These are phyloP conservation scores for Azolla pinnata DNA, from an alignment of 75 land plant genomes.

Conservation along the genomic window DNA sequence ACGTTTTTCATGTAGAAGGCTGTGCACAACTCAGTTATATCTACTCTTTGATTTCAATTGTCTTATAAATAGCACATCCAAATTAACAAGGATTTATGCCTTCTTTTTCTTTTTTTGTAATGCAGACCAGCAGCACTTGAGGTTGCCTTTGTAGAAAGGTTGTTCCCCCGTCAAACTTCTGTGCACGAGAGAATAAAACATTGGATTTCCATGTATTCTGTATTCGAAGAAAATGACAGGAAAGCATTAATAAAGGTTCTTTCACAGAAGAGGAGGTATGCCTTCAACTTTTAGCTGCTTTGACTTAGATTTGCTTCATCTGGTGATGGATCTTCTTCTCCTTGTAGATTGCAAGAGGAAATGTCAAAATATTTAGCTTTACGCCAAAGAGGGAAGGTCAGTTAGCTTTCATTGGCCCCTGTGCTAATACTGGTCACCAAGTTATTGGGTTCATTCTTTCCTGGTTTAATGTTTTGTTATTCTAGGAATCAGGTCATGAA, in stretches of 20 bases:
- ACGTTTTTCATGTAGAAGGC: too few species aligned
- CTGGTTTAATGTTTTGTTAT: not conserved
- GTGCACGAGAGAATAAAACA: slow-evolving; percentile 63
- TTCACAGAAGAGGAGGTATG: slow-evolving; percentile 71
- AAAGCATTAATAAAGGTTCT: slow-evolving; percentile 58
- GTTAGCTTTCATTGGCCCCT: too few species aligned
- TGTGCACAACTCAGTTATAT: too few species aligned
- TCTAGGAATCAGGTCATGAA: slow-evolving; percentile 39
- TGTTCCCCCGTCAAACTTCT: slow-evolving; percentile 55
- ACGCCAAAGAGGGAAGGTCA: slow-evolving; percentile 54
- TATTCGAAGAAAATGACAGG: slow-evolving; percentile 51
- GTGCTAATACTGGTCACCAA: not conserved
- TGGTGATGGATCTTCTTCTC: not conserved
- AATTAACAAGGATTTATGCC: too few species aligned
- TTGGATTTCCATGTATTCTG: slow-evolving; percentile 62
- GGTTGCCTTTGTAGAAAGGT: slow-evolving; percentile 53
- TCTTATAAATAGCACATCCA: too few species aligned
- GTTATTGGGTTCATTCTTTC: not conserved
- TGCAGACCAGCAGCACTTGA: slow-evolving; percentile 74
- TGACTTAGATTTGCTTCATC: too few species aligned
- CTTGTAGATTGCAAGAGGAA: slow-evolving; percentile 65
- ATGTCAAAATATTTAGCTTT: slow-evolving; percentile 47
- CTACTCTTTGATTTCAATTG: too few species aligned
- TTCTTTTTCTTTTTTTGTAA: too few species aligned
- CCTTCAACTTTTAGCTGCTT: not conserved